Conservation (phyloP, 2,329 filamentous ascomycete species). For the Pyricularia pennisetigena region DNA sequence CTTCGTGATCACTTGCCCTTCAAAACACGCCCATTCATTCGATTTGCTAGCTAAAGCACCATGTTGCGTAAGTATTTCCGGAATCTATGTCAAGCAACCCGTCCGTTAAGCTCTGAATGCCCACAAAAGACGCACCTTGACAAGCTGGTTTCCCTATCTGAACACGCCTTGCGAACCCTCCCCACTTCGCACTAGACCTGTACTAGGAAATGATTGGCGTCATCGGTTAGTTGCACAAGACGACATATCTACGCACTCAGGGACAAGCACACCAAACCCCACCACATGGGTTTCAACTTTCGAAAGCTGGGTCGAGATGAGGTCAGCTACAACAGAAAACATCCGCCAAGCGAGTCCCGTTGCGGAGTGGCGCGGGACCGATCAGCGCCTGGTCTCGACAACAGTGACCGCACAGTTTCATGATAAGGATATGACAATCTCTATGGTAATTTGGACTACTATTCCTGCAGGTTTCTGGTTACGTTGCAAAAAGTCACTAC, state of each 20-base stretch:
- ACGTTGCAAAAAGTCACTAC: too few relatives aligned
- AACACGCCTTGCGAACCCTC: background rate
- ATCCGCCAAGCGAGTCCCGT: background rate
- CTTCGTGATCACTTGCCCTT: background rate
- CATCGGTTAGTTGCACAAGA: background rate
- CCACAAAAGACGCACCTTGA: background rate
- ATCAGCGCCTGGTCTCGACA: background rate
- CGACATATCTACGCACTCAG: background rate
- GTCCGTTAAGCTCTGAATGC: background rate
- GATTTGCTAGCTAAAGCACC: too few relatives aligned
- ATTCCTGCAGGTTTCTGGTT: background rate
- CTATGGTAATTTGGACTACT: background rate
- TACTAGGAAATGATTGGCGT: background rate
- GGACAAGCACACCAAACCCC: background rate
- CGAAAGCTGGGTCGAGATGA: background rate
- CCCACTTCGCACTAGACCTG: background rate
- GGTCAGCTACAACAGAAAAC: background rate
- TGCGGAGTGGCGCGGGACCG: background rate
- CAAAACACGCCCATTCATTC: background rate
- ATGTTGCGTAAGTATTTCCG: background rate
- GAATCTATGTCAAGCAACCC: background rate
- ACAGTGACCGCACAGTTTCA: background rate
- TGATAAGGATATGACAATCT: too few relatives aligned
- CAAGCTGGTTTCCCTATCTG: background rate
- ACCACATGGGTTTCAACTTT: background rate